Evolutionary conservation across 2,329 filamentous ascomycete genomes (phyloP), one percentile per base, ranked within the genome.

Genomic region (Rhinocladiella mackenziei): DNA sequence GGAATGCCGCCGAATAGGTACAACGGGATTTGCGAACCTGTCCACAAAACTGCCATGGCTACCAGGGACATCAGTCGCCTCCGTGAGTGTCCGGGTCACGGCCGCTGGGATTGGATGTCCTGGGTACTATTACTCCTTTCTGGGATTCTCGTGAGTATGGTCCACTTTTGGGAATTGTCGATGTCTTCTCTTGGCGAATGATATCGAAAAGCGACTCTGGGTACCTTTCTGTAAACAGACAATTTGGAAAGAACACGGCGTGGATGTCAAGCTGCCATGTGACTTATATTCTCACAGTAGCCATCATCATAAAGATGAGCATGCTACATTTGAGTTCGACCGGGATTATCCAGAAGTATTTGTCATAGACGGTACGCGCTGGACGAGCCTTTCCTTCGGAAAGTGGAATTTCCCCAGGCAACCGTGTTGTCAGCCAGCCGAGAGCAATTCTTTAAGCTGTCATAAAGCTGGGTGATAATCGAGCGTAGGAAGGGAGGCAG

Each of bases 41-140:
- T 77, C 77, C 77, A 80, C 15, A 80, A 62, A 43, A 81, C 76
- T 4, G 75, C 74, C 74, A 79, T 78, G 47, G 76, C 75, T 9
- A 74, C 55, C 34, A 80, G 65, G 40, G n/a, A n/a, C n/a, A n/a
- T n/a, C n/a, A n/a, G n/a, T n/a, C n/a, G n/a, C n/a, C n/a, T n/a
- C n/a, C n/a, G n/a, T n/a, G n/a, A n/a, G n/a, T n/a, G n/a, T n/a
- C n/a, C n/a, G n/a, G n/a, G n/a, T n/a, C n/a, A n/a, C n/a, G n/a
- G n/a, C n/a, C n/a, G n/a, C n/a, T n/a, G n/a, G n/a, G n/a, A n/a
- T n/a, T n/a, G n/a, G n/a, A n/a, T n/a, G n/a, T n/a, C n/a, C n/a
- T n/a, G n/a, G n/a, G n/a, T n/a, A n/a, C n/a, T n/a, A n/a, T n/a
- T n/a, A n/a, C n/a, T n/a, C n/a, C n/a, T n/a, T n/a, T n/a, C n/a